Conservation (phyloP, 2,329 filamentous ascomycete genomes). For the Aaosphaeria pasadenensis region DNA sequence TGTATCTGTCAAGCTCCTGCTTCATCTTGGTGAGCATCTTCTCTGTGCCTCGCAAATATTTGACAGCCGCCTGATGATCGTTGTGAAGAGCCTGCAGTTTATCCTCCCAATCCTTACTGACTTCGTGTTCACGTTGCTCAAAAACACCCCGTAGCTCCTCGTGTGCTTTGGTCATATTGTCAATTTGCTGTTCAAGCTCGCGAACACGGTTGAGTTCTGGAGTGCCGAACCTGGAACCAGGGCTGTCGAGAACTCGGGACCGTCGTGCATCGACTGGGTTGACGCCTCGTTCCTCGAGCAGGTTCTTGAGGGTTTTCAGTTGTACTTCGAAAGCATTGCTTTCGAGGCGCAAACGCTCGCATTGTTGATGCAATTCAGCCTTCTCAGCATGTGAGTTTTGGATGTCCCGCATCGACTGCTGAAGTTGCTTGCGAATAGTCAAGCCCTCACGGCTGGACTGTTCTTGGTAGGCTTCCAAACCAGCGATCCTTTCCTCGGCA, state of each 20-base stretch:
- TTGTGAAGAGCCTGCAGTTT: constrained; percentile 92
- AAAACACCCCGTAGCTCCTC: constrained; percentile 80
- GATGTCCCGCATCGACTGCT: constrained; percentile 76
- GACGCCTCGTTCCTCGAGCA: constrained; percentile 84
- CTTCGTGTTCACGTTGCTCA: constrained; percentile 77
- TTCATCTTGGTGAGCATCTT: constrained; percentile 99
- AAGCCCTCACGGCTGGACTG: constrained; percentile 93
- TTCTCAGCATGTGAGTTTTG: constrained; percentile 79
- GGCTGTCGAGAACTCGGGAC: constrained; percentile 69
- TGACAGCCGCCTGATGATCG: constrained; percentile 95
- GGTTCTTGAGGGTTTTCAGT: constrained; percentile 88
- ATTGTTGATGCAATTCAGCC: constrained; percentile 74
- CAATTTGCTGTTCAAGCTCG: constrained; percentile 86
- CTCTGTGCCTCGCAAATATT: constrained; percentile 97
- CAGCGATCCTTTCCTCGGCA: constrained; percentile 94
- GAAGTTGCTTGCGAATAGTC: constrained; percentile 83
- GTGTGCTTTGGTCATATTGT: constrained; percentile 71
- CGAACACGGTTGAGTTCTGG: constrained; percentile 77
- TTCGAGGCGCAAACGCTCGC: constrained; percentile 85
- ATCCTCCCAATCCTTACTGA: constrained; percentile 86
- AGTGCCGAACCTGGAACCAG: constrained; percentile 69
- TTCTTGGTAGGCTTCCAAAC: constrained; percentile 94
- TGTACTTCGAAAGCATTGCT: constrained; percentile 92
- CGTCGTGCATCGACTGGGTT: constrained; percentile 71
- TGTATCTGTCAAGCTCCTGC: constrained; percentile 91